Percentiles rank a stretch among this genome's conserved stretches.
Conservation (phyloP, 371 early-diverging fungal genomes). For the Batkoa obscura region DNA sequence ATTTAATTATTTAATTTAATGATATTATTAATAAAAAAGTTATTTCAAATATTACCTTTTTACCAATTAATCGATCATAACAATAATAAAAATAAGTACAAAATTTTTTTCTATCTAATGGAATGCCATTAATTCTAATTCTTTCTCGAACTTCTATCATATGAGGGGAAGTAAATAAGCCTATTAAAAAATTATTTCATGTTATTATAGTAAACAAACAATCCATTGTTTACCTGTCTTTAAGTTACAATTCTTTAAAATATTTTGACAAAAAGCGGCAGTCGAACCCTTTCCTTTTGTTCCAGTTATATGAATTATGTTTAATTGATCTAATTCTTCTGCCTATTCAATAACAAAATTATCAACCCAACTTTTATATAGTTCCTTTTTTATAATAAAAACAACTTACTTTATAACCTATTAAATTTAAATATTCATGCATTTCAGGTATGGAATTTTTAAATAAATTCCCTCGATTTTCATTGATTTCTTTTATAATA, state of each 20-base stretch:
- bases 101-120: slow-evolving; percentile 54
- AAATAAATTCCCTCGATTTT: slow-evolving; percentile 49
- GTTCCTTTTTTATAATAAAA: no score
- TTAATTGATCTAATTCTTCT: slow-evolving; percentile 39
- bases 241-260: slow-evolving; percentile 24
- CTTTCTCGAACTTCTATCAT: slow-evolving; percentile 81
- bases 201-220: no score
- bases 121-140: slow-evolving; percentile 75
- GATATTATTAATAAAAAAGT: no score
- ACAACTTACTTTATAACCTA: slow-evolving; percentile 32
- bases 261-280: slow-evolving; percentile 42
- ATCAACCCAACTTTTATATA: neutral
- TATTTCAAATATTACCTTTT: neutral
- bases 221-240: slow-evolving; percentile 40
- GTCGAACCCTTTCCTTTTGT: slow-evolving; percentile 84
- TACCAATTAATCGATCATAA: slow-evolving; percentile 45
- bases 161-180: slow-evolving; percentile 87
- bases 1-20: neutral
- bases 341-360: slow-evolving; percentile 14
- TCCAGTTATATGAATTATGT: slow-evolving; percentile 65
- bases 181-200: slow-evolving; percentile 14
- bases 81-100: slow-evolving; percentile 71
- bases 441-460: slow-evolving; percentile 48
- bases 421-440: slow-evolving; percentile 32
- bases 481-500: slow-evolving; percentile 45